Conservation (phyloP, 2,329 filamentous ascomycete genomes). For the Neonectria neomacrospora region DNA sequence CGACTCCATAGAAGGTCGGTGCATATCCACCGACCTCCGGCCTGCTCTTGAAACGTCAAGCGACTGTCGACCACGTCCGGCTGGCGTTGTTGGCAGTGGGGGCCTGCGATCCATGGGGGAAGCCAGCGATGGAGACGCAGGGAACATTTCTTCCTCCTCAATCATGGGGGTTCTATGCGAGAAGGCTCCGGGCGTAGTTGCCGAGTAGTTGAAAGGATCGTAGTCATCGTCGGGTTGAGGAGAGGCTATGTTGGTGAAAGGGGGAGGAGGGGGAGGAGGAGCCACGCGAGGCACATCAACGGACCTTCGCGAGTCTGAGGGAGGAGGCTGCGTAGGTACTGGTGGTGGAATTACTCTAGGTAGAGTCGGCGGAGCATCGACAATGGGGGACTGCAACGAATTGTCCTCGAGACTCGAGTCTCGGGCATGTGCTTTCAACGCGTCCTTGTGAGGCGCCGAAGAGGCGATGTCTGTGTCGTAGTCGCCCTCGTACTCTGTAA, state of each 20-base stretch:
- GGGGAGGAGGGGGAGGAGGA: constrained; percentile 70
- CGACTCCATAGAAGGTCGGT: constrained; percentile 78
- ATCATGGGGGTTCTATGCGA: constrained; percentile 52
- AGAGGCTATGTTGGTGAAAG: constrained; percentile 60
- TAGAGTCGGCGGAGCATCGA: constrained; percentile 56
- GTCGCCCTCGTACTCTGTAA: constrained; percentile 95
- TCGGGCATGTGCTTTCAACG: constrained; percentile 82
- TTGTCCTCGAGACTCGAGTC: constrained; percentile 81
- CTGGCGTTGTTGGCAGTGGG: constrained; percentile 51
- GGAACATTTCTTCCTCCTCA: constrained; percentile 61
- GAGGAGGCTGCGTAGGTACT: constrained; percentile 69
- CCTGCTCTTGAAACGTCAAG: constrained; percentile 52
- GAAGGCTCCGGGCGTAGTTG: constrained; percentile 48
- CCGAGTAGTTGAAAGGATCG: constrained; percentile 71
- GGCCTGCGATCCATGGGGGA: constrained; percentile 60
- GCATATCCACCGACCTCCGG: constrained; percentile 77
- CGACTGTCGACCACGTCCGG: constrained; percentile 48
- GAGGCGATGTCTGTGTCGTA: constrained; percentile 98
- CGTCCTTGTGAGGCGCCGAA: constrained; percentile 93
- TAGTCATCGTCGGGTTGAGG: constrained; percentile 72
- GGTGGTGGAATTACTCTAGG: constrained; percentile 72
- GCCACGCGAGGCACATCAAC: constrained; percentile 76
- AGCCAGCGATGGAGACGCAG: constrained; percentile 56
- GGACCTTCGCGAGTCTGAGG: constrained; percentile 68
- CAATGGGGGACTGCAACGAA: constrained; percentile 66